Base-by-base conservation (phyloP, 2,329 filamentous ascomycete genomes). In the Dendrostoma leiphaemia region DNA sequence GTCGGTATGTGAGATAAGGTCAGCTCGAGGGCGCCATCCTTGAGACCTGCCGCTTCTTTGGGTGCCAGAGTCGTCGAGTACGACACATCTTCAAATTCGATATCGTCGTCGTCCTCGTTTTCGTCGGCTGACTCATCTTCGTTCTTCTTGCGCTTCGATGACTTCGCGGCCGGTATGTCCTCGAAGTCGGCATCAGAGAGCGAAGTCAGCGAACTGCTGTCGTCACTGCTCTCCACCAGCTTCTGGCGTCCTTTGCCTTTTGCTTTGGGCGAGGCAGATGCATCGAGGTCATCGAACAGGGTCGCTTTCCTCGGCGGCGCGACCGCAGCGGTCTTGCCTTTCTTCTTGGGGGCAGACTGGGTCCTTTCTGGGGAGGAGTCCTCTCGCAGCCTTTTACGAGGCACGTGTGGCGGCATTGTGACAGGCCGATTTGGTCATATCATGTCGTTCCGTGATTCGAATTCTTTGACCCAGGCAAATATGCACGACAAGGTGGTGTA, bases 21-120 rank as follows among this genome's bases (percentile, higher is more conserved):
- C 62, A 95, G 73, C 60, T 93, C 86, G 31, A 95, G 74, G 64
- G 91, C 87, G 10, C 85, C 86, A 76, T 1, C 82, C 75, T 2
- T 72, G 70, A 47, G 78, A 73, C 6, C 78, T 73, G 56, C 71
- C 75, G 57, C 28, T 38, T 54, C 46, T 31, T 55, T 70, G 59
- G 74, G 63, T 54, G 69, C 60, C 46, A 67, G 61, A n/a, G 48
- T 51, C 53, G 67, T 61, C 61, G 72, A 71, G 37, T 71, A 64
- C 1, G 71, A 66, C 10, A 84, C 81, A 59, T 83, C 80, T 58
- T 86, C 84, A 37, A 85, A 86, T 56, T 83, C 81, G 4, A 88
- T 78, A 47, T 85, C 82, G 34, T 85, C 82, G 31, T 86, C 80
- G 9, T 82, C 79, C 35, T 86, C 79, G 12, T 77, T 75, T 1